Base-by-base conservation (phyloP, 2,329 filamentous ascomycete species). In the Claviceps maximensis region DNA sequence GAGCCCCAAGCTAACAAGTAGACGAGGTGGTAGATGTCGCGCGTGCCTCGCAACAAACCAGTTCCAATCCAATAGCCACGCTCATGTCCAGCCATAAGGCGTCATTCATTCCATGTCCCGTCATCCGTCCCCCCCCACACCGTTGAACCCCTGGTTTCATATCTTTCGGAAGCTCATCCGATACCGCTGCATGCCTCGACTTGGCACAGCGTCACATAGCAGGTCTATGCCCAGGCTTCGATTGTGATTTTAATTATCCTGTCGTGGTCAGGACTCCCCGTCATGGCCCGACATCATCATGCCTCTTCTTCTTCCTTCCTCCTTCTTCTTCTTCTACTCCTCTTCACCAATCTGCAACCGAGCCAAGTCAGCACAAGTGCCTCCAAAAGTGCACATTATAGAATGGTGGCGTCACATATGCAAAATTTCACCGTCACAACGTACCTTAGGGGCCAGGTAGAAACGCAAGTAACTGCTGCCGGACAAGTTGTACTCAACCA, bases 381-480 rank as follows among this genome's bases (percentile, higher is more conserved):
- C 17, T 33, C 40, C 31, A 42, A 25, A 1, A 19, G 2, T 44
- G 2, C 36, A 49, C n/a, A 12, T 1, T 7, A 27, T 5, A 10
- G 9, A 19, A 38, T 13, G 10, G 13, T 12, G 40, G 13, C 10
- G 15, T 38, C 15, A 25, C 8, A 40, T n/a, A 17, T 15, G 21
- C 47, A 4, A 1, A 38, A 42, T 2, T 9, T n/a, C 6, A 21
- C 23, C 1, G 23, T 7, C 15, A 27, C 33, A 47, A 66, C 79
- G 55, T 73, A 93, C 93, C 89, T 98, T 98, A 59, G 93, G 93
- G 59, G 93, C 93, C 62, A 98, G 82, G 74, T 97, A 98, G 81
- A 97, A 98, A 65, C 91, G 83, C 71, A 98, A 73, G 71, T 93
- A 93, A 70, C 88, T 93, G 74, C 82, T 89, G 59, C 87, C 86